phyloP scores from a whole-genome alignment of 2,329 filamentous ascomycete genomes.

The Alternaria alternata region DNA sequence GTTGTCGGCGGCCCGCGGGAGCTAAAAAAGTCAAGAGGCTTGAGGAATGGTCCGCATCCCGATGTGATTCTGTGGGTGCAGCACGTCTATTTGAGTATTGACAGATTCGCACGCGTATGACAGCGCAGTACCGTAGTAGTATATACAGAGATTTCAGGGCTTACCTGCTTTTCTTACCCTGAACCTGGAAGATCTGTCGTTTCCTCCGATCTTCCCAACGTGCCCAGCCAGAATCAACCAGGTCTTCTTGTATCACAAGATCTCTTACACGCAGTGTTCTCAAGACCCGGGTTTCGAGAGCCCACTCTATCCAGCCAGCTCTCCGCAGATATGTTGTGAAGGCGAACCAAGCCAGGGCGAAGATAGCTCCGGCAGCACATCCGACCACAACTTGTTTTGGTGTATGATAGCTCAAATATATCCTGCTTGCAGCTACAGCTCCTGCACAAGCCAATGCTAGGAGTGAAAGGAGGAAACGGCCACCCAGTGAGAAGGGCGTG shows the following conservation, averaged over 20 bases:
- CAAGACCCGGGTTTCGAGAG: slow-evolving; percentile 70
- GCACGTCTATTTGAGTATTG: slow-evolving; percentile 1
- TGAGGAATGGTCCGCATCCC: not conserved
- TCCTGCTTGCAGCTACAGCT: slow-evolving; percentile 76
- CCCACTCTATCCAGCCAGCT: slow-evolving; percentile 75
- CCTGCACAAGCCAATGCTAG: slow-evolving; percentile 52
- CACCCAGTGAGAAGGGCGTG: slow-evolving; percentile 65
- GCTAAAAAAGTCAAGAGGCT: slow-evolving; percentile 2
- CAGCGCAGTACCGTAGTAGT: not conserved
- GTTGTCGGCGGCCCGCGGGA: not conserved
- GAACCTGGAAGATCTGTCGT: slow-evolving; percentile 30
- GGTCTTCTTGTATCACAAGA: slow-evolving; percentile 84
- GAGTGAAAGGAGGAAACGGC: slow-evolving; percentile 65
- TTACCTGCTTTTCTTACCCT: slow-evolving; percentile 39
- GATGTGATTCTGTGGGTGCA: not conserved
- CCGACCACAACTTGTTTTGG: slow-evolving; percentile 86
- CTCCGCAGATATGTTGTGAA: slow-evolving; percentile 72
- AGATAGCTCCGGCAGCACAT: slow-evolving; percentile 71
- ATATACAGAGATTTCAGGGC: not conserved
- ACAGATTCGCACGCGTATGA: not conserved
- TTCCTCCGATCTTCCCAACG: slow-evolving; percentile 74
- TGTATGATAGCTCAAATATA: slow-evolving; percentile 95
- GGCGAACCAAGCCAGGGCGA: slow-evolving; percentile 80
- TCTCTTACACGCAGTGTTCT: slow-evolving; percentile 79
- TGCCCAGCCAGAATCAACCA: slow-evolving; percentile 92